Percentiles rank a stretch among this genome's conserved stretches.
These are phyloP conservation scores for Colletotrichum sp. DNA, from an alignment of 2,329 filamentous ascomycete genomes.

Conservation along the genomic window DNA sequence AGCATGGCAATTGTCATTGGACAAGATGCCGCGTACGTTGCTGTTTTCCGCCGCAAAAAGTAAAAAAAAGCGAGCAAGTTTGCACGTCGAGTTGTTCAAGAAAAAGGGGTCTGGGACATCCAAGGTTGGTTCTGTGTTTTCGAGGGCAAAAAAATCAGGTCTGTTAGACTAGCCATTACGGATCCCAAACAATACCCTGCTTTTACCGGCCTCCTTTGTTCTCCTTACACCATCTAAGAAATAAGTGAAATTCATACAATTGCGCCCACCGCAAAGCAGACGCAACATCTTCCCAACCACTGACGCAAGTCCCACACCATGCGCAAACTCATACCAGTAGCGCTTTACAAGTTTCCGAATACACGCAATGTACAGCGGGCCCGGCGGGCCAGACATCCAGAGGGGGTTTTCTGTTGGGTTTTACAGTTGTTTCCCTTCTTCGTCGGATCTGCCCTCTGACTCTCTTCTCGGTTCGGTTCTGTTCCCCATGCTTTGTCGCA, in stretches of 20 bases:
- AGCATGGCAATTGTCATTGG: not conserved
- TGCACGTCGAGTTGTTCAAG: not conserved
- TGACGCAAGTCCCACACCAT: not conserved
- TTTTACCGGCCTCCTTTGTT: constrained; percentile 7
- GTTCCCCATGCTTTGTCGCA: not conserved
- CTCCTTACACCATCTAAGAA: constrained; percentile 20
- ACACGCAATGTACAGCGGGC: constrained; percentile 13
- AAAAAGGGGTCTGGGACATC: not conserved
- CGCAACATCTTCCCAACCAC: not conserved
- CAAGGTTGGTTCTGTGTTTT: not conserved
- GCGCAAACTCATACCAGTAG: not conserved
- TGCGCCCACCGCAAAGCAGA: not conserved
- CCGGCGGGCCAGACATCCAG: not conserved
- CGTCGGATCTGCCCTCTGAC: not conserved
- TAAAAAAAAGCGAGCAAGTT: not conserved
- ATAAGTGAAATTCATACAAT: not conserved
- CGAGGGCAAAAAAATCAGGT: constrained; percentile 9
- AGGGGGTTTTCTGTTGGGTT: not conserved
- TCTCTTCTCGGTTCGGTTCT: not conserved
- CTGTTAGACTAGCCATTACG: constrained; percentile 15
- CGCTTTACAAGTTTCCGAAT: constrained; percentile 4
- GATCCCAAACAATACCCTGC: constrained; percentile 14
- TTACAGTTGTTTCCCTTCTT: not conserved
- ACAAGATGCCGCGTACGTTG: not conserved
- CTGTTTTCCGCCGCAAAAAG: not conserved